Conservation (phyloP, 1,284 basidiomycete species). For the Tylopilus sp. region DNA sequence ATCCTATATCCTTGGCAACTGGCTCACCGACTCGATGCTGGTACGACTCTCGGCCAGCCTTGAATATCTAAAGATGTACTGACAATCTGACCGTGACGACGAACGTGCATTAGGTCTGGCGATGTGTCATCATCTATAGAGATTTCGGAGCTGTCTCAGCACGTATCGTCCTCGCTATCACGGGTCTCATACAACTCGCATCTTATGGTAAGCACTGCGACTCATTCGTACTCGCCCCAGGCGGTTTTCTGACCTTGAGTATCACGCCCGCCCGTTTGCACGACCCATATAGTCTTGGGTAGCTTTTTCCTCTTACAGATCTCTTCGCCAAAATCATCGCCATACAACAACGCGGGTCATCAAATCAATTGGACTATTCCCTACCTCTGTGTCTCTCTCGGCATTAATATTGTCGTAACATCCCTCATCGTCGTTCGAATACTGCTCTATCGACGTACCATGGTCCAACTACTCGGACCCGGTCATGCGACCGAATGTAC, state of each 20-base stretch:
- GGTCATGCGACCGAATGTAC: slow-evolving; percentile 23
- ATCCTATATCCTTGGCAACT: slow-evolving; percentile 28
- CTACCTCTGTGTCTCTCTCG: slow-evolving; percentile 26
- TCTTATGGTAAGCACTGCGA: slow-evolving; percentile 21
- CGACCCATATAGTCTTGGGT: slow-evolving; percentile 18
- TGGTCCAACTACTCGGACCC: slow-evolving; percentile 17
- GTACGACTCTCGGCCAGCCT: slow-evolving; percentile 13
- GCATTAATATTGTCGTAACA: slow-evolving; percentile 21
- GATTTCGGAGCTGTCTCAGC: slow-evolving; percentile 15
- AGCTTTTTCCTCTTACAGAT: slow-evolving; percentile 26
- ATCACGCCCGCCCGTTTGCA: too few relatives aligned
- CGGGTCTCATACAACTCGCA: slow-evolving; percentile 25
- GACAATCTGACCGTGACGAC: not conserved
- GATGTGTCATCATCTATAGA: slow-evolving; percentile 28
- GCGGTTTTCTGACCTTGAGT: not conserved
- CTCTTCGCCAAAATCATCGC: slow-evolving; percentile 28
- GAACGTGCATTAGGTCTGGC: slow-evolving; percentile 30
- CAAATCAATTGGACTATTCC: slow-evolving; percentile 28
- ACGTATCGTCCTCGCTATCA: slow-evolving; percentile 14
- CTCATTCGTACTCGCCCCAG: not conserved
- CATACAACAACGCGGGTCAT: slow-evolving; percentile 13
- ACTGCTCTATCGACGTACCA: slow-evolving; percentile 18
- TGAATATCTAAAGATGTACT: not conserved
- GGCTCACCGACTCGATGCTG: slow-evolving; percentile 31
- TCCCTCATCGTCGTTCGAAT: slow-evolving; percentile 23